Evolutionary conservation across 2,329 filamentous ascomycete species (phyloP).

Genomic region (Colletotrichum cereale): DNA sequence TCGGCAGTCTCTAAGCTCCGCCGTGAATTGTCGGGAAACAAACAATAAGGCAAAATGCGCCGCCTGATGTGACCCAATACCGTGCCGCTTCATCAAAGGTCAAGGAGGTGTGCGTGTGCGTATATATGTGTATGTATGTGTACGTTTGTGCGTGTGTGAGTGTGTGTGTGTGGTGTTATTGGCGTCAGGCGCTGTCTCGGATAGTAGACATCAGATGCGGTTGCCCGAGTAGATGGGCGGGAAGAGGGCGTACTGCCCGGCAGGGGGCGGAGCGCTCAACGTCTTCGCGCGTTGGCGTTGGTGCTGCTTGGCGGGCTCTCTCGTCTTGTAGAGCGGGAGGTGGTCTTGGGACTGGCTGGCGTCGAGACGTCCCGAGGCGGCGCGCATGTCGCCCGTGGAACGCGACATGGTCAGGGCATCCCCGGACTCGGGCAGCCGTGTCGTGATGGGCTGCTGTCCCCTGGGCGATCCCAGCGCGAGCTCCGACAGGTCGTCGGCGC

Average conservation of each 20-base stretch:
- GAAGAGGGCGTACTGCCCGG: slow-evolving; percentile 62
- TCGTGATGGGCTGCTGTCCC: slow-evolving; percentile 29
- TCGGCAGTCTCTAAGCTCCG: slow-evolving; percentile 14
- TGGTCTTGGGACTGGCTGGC: slow-evolving; percentile 47
- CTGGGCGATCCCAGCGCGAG: slow-evolving; percentile 40
- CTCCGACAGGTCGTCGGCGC: slow-evolving; percentile 42
- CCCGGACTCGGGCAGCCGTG: slow-evolving; percentile 37
- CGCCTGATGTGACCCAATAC: slow-evolving; percentile 16
- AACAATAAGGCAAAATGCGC: slow-evolving; percentile 1
- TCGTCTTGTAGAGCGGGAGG: slow-evolving; percentile 46
- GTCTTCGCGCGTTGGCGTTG: slow-evolving; percentile 59
- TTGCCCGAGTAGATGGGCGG: slow-evolving; percentile 51
- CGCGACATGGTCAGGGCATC: slow-evolving; percentile 32
- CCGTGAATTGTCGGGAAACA: slow-evolving; percentile 19
- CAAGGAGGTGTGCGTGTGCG: neutral
- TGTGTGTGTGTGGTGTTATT: neutral
- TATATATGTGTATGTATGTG: slow-evolving; percentile 3
- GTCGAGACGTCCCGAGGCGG: slow-evolving; percentile 20
- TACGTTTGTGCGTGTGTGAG: slow-evolving; percentile 4
- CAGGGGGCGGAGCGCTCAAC: slow-evolving; percentile 57
- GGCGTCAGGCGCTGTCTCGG: neutral
- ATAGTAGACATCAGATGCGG: slow-evolving; percentile 46
- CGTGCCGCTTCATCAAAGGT: slow-evolving; percentile 4
- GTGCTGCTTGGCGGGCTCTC: slow-evolving; percentile 47
- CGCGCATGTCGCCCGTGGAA: slow-evolving; percentile 35